Evolutionary conservation across 441 rosid species (phyloP), one percentile per base, ranked within the genome.

Genomic region (Aquilaria agallochum): DNA sequence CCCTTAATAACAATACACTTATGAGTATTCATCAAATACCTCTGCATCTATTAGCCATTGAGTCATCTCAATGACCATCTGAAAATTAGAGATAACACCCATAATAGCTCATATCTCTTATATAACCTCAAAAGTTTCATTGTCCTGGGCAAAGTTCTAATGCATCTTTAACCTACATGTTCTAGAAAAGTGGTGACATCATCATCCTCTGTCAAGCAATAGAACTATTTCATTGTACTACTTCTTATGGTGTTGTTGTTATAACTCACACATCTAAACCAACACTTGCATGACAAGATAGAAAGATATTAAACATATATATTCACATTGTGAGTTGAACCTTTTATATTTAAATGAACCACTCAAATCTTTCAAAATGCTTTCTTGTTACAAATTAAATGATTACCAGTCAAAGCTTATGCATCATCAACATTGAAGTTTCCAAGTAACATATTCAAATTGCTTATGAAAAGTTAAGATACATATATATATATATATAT

Each of bases 161-260:
- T 56, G 56, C 72, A 68, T 72, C 60, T 62, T 27, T 65, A 62
- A 45, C 61, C 65, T 48, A 75, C 78, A 64, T 78, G 76, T 51
- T 72, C 78, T 58, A 31, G 62, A 55, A 75, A 58, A 56, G 47
- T 70, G 36, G 2, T 34, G 48, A 64, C 68, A 53, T 70, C 70
- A 46, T 60, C 65, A 50, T 75, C 80, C 50, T 55, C 66, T 13
- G 74, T 65, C 78, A 75, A 67, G 69, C 76, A 72, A 44, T 30
- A 60, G 72, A 78, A 72, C n/a, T 75, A 73, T 70, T 78, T 75
- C 67, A 78, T 65, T 0, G 80, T 77, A 65, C 74, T 75, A 59
- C 64, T 53, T n/a, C 83, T 62, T 9, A 70, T 69, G 6, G 13
- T n/a, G 7, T 58, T 53, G 62, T 68, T 70, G 51, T 68, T 51